Evolutionary conservation across 176 grass and related monocot species (phyloP).

Genomic region (Raddia distichophylla): DNA sequence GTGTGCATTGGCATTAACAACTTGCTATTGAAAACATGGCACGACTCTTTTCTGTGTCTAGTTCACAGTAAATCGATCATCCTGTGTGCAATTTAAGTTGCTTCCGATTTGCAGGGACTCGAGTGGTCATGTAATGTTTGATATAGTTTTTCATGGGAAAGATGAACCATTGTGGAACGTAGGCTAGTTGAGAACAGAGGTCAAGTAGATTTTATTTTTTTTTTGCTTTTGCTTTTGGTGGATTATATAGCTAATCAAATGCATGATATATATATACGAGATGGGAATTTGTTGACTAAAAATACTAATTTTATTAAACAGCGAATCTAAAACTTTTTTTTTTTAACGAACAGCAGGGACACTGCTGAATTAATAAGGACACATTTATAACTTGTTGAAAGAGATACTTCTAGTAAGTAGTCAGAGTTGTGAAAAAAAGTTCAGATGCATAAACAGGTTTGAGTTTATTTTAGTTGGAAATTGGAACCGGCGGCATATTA

Average conservation of each 20-base stretch:
- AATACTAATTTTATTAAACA: background rate
- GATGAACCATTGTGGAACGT: background rate
- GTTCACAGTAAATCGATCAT: background rate
- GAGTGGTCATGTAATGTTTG: background rate
- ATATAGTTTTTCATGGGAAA: background rate
- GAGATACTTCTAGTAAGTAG: too few species aligned
- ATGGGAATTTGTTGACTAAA: background rate
- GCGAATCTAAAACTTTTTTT: background rate
- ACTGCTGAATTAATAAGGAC: too few species aligned
- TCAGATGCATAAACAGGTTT: background rate
- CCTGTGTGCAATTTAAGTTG: background rate
- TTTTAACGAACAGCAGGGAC: too few species aligned
- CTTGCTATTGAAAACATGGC: background rate
- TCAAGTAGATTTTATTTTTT: background rate
- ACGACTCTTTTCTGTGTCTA: background rate
- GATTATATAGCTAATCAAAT: background rate
- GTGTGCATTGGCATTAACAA: background rate
- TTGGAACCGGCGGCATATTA: background rate
- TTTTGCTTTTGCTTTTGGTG: background rate
- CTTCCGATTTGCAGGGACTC: background rate
- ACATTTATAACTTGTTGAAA: background rate
- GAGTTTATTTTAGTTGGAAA: background rate
- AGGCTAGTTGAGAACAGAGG: background rate
- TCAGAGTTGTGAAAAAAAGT: background rate
- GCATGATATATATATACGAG: background rate